These are phyloP conservation scores for Lentinula edodes DNA, from an alignment of 768 basidiomycete species.

Conservation along the genomic window DNA sequence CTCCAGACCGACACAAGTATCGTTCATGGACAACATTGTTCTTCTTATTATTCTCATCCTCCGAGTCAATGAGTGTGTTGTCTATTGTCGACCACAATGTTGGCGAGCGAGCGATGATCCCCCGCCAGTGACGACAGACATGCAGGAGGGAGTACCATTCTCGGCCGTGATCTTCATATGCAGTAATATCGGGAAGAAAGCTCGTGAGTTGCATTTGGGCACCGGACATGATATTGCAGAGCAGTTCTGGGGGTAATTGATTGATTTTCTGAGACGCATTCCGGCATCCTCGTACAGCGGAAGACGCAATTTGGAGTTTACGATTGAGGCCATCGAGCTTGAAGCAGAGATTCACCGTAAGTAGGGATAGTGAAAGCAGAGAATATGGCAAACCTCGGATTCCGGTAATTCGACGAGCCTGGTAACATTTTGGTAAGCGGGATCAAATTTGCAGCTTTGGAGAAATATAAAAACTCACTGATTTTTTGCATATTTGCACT, in stretches of 20 bases:
- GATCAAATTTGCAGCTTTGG: not conserved
- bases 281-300: slow-evolving; percentile 9
- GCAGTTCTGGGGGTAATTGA: slow-evolving; percentile 10
- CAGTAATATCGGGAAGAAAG: slow-evolving; percentile 6
- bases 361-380: not conserved
- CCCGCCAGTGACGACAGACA: slow-evolving; percentile 8
- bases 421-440: not conserved
- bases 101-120: slow-evolving; percentile 6
- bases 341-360: not conserved
- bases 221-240: slow-evolving; percentile 6
- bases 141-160: slow-evolving; percentile 4
- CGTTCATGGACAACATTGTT: not conserved
- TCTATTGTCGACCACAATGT: slow-evolving; percentile 7
- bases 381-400: not conserved
- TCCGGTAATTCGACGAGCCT: slow-evolving; percentile 3
- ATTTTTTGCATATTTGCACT: slow-evolving; percentile 4
- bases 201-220: slow-evolving; percentile 4
- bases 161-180: not conserved
- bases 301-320: slow-evolving; percentile 3
- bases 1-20: slow-evolving; percentile 4
- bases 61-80: not conserved
- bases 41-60: slow-evolving; percentile 1
- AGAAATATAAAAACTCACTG: not conserved
- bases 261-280: slow-evolving; percentile 9
- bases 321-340: slow-evolving; percentile 3